These are phyloP conservation scores for Tylopilus felleus DNA, from an alignment of 768 basidiomycete genomes.

Conservation along the genomic window DNA sequence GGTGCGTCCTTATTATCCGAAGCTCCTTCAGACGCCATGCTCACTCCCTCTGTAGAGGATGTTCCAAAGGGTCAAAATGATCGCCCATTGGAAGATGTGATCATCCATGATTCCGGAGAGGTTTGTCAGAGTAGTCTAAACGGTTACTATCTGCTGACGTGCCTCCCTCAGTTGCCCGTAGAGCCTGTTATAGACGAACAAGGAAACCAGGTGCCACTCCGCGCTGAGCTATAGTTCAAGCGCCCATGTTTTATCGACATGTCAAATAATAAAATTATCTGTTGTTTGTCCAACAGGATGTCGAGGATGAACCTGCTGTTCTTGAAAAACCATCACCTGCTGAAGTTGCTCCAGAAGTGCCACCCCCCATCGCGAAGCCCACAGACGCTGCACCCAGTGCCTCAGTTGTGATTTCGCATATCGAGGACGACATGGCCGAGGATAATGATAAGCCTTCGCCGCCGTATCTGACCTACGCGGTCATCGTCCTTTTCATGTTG, in stretches of 20 bases:
- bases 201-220: constrained; percentile 89
- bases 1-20: constrained; percentile 43
- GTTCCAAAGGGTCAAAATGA: constrained; percentile 68
- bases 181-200: constrained; percentile 55
- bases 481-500: constrained; percentile 38
- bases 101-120: constrained; percentile 87
- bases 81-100: constrained; percentile 71
- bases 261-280: constrained; percentile 48
- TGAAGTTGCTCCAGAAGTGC: constrained; percentile 10
- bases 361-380: constrained; percentile 1
- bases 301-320: constrained; percentile 19
- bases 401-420: not conserved
- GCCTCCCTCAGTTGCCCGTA: constrained; percentile 43
- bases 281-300: constrained; percentile 49
- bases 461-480: constrained; percentile 19
- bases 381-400: not conserved
- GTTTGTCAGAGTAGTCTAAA: constrained; percentile 38
- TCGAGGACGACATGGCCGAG: constrained; percentile 3
- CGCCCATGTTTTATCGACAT: constrained; percentile 33
- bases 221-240: constrained; percentile 82
- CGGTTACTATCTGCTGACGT: constrained; percentile 12
- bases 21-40: not conserved
- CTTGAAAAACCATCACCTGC: constrained; percentile 10
- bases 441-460: not conserved
- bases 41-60: constrained; percentile 53